phyloP scores from a whole-genome alignment of 345 rosid genomes.

The Toxicodendron radicans region DNA sequence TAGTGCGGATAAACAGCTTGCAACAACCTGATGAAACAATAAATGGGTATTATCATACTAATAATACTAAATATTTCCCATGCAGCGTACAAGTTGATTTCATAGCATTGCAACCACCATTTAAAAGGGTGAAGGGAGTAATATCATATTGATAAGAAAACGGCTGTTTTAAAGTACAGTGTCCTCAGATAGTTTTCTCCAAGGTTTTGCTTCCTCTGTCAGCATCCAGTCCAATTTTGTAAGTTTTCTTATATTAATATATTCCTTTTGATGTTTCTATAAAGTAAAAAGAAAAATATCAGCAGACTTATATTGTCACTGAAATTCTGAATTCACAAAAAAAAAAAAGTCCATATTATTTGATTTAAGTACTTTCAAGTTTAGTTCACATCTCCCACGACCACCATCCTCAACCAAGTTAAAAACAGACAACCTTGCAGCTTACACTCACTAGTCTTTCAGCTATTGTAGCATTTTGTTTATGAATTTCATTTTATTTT shows the following conservation, averaged over 20 bases:
- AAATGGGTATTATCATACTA: conserved; percentile 1
- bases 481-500: neutral
- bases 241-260: too few relatives aligned
- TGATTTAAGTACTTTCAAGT: neutral
- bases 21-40: conserved; percentile 66
- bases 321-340: neutral
- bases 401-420: neutral
- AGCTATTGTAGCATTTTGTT: neutral
- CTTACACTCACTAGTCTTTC: neutral
- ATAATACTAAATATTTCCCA: neutral
- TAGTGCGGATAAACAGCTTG: conserved; percentile 81
- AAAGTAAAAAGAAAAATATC: too few relatives aligned
- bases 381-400: conserved; percentile 4
- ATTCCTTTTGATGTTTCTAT: too few relatives aligned
- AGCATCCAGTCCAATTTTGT: too few relatives aligned
- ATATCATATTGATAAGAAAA: neutral
- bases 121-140: neutral
- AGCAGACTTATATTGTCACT: neutral
- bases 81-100: neutral
- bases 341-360: neutral
- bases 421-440: neutral
- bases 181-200: too few relatives aligned
- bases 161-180: too few relatives aligned
- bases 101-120: neutral
- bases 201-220: too few relatives aligned